Evolutionary conservation across 2,329 filamentous ascomycete genomes (phyloP).

Genomic region (Penicillium olsonii): DNA sequence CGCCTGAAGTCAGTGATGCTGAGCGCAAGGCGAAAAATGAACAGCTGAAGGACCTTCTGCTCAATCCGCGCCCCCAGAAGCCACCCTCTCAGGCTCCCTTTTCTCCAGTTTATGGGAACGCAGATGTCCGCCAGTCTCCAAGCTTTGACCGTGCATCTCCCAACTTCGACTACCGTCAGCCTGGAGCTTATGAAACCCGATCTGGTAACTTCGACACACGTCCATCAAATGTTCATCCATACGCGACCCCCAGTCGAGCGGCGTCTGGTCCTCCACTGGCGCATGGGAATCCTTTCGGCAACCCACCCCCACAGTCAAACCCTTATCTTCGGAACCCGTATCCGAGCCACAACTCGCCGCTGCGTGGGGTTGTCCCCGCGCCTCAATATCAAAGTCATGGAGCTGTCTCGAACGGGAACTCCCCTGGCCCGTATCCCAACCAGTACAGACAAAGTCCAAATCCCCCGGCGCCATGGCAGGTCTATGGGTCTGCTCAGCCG

Average conservation of each 20-base stretch:
- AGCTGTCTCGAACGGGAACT: conserved; percentile 3
- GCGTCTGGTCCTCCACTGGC: conserved; percentile 37
- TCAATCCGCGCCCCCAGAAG: conserved; percentile 44
- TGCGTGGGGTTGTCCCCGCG: conserved; percentile 30
- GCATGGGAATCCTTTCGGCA: conserved; percentile 17
- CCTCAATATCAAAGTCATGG: conserved; percentile 1
- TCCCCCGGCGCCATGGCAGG: conserved; percentile 13
- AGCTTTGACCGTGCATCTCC: background rate
- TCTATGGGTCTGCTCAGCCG: conserved; percentile 24
- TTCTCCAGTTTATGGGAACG: conserved; percentile 19
- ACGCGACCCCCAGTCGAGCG: conserved; percentile 34
- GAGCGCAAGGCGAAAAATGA: conserved; percentile 46
- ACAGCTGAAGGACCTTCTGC: conserved; percentile 47
- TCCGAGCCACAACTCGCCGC: conserved; percentile 30
- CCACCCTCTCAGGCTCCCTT: conserved; percentile 35
- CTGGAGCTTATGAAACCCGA: background rate
- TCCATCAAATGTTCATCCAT: conserved; percentile 28
- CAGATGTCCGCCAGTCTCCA: background rate
- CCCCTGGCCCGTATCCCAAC: conserved; percentile 26
- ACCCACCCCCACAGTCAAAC: conserved; percentile 24
- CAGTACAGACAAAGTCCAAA: conserved; percentile 15
- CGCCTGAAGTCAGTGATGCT: conserved; percentile 36
- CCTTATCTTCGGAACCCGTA: conserved; percentile 25
- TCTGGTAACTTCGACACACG: conserved; percentile 6
- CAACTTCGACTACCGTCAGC: background rate